Evolutionary conservation across 1,284 basidiomycete species (phyloP), one percentile per base, ranked within the genome.

Genomic region (Fomitiporia mediterranea): DNA sequence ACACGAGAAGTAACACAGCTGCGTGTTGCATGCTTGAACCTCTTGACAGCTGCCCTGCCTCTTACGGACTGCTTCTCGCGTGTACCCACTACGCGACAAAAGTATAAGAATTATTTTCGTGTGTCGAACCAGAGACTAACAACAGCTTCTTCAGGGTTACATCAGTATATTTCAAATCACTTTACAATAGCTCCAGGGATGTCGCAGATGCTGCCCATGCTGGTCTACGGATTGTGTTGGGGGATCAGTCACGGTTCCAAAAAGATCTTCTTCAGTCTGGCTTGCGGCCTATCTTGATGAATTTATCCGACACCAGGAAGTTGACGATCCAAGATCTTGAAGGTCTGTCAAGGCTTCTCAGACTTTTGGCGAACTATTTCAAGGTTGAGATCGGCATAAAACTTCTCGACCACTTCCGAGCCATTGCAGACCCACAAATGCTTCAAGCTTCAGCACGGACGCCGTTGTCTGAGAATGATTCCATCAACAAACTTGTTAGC

Each of bases 371-470:
- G 47, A 98, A 97, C 69, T 99, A 99, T 74, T 99, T 99, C 86
- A 99, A 99, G 70, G 96, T 99, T 42, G 97, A 99, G 74, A 99
- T 99, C 63, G 98, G 97, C 7, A 86, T 92, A 70, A 99, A 99
- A 73, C 82, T 99, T 6, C 78, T 99, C 15, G 95, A 98, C 66
- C 97, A 99, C 70, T 97, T 96, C 74, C 84, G 89, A 50, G 84
- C 89, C 34, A 86, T 98, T 17, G 91, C 94, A 30, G 90, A 93
- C 65, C 83, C 86, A 37, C 86, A 90, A 64, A 86, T 91, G 77
- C 76, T 96, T n/a, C 80, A 82, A 58, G 83, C 82, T 47, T 86
- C 93, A 0, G 86, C 92, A 0, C 81, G 84, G 56, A 77, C 88
- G 4, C 90, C 94, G 0, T 74, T 95, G 19, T 79, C 86, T 13